These are phyloP conservation scores for Neurospora sp. DNA, from an alignment of 495 filamentous ascomycete genomes.

Conservation along the genomic window DNA sequence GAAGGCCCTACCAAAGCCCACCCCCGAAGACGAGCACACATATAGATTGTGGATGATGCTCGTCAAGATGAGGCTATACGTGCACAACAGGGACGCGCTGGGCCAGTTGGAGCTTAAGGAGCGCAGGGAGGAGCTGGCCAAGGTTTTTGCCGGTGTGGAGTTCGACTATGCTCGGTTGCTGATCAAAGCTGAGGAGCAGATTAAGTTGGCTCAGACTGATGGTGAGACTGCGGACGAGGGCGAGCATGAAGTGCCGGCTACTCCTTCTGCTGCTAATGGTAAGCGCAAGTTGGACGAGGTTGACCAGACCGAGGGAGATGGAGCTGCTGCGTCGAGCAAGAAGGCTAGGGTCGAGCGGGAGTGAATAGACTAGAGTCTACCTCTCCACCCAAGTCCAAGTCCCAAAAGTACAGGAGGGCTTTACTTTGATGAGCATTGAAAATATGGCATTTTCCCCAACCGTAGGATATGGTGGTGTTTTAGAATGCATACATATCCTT, in stretches of 20 bases:
- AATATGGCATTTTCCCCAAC: neutral
- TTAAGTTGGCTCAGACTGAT: slow-evolving; percentile 1
- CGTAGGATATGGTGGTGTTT: neutral
- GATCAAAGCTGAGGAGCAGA: slow-evolving; percentile 21
- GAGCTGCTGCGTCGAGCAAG: slow-evolving; percentile 16
- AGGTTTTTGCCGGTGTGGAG: slow-evolving; percentile 65
- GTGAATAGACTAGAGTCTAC: neutral
- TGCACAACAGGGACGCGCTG: slow-evolving; percentile 65
- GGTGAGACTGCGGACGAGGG: neutral
- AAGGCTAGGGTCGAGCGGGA: slow-evolving; percentile 21
- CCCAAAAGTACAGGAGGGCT: neutral
- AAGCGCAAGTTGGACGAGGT: slow-evolving; percentile 19
- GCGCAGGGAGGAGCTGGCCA: slow-evolving; percentile 70
- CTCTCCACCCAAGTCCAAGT: neutral
- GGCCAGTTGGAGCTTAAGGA: slow-evolving; percentile 68
- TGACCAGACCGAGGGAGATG: neutral
- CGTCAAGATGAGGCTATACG: slow-evolving; percentile 71
- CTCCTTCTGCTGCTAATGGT: slow-evolving; percentile 15
- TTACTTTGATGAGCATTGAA: neutral
- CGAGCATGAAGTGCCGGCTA: neutral
- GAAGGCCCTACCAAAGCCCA: slow-evolving; percentile 11
- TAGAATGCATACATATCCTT: neutral
- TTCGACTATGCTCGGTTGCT: slow-evolving; percentile 71
- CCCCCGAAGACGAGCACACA: slow-evolving; percentile 29
- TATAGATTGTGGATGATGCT: slow-evolving; percentile 79